Percentiles rank a stretch among this genome's conserved stretches.
Evolutionary conservation across 2,329 filamentous ascomycete species (phyloP).

Genomic region (Arthrobotrys sphaeroides): DNA sequence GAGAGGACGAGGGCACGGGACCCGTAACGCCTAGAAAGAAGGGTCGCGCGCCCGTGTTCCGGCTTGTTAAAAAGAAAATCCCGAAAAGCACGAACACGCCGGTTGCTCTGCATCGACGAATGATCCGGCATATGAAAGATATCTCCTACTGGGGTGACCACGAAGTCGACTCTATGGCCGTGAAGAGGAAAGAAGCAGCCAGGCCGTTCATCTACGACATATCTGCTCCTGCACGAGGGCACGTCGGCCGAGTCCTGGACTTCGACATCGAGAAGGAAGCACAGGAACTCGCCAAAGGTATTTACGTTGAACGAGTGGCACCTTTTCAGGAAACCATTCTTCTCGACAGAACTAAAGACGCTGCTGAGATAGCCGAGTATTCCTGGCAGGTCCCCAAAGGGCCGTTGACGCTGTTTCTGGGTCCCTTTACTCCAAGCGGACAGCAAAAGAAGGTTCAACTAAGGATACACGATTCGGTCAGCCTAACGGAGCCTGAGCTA

Average conservation of each 20-base stretch:
- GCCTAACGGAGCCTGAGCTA: conserved; percentile 11
- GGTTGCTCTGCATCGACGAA: conserved; percentile 39
- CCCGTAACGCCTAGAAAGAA: neutral
- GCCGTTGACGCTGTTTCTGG: conserved; percentile 20
- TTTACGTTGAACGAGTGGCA: conserved; percentile 10
- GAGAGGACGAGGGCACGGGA: neutral
- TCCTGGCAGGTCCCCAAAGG: conserved; percentile 41
- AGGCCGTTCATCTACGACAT: conserved; percentile 49
- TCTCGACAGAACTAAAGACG: conserved; percentile 21
- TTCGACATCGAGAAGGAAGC: conserved; percentile 41
- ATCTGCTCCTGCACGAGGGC: conserved; percentile 31
- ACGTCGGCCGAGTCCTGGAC: conserved; percentile 21
- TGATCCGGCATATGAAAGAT: conserved; percentile 49
- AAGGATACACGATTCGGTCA: conserved; percentile 38
- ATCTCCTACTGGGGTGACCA: conserved; percentile 53
- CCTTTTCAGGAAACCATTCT: neutral
- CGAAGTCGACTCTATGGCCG: conserved; percentile 22
- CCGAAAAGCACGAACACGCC: conserved; percentile 30
- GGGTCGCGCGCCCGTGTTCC: neutral
- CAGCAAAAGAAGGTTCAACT: conserved; percentile 50
- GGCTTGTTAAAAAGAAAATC: neutral
- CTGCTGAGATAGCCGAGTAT: conserved; percentile 37
- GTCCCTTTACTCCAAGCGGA: conserved; percentile 27
- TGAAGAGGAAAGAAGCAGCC: conserved; percentile 37
- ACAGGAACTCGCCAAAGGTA: conserved; percentile 30